Evolutionary conservation across 345 rosid species (phyloP), one percentile per base, ranked within the genome.

Genomic region (Ceriops decandra): DNA sequence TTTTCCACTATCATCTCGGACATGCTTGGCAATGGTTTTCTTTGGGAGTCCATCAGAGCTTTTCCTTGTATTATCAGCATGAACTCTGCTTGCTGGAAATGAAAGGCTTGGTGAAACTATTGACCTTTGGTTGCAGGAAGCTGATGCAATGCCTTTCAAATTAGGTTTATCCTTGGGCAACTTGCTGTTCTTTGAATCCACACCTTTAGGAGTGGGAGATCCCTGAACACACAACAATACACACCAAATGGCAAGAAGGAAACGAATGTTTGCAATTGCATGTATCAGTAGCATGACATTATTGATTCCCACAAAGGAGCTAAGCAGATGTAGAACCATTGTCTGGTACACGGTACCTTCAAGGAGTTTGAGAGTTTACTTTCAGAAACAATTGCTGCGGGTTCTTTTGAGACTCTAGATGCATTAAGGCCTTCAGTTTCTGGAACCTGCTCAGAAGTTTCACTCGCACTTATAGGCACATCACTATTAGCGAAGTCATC

Each of bases 41-140:
- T 59, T 59, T 8, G 77, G 73, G 69, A 73, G 72, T 62, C 76
- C 89, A 66, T 85, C 84, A 36, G 83, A 68, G 78, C 89, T 93
- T 84, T 83, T 87, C 82, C 72, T 80, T 70, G 76, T 65, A 36
- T 79, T 83, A 75, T 82, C 84, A 61, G 66, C 62, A 33, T 57
- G 76, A 72, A 64, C 72, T 67, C 81, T 89, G 79, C 63, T 85
- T 60, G 83, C 78, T 5, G 95, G 88, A 79, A 89, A 89, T 51
- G 95, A 89, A 76, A 80, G 72, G 67, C 86, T 88, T 83, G 91
- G 95, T 53, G 95, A 87, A 66, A 89, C 76, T 20, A 69, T 71
- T 21, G 77, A 67, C 75, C 73, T 88, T 31, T 85, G 90, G 59
- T 75, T 79, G 52, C 57, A 74, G 64, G 87, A 63, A 66, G 77